Evolutionary conservation across 345 rosid species (phyloP), one percentile per base, ranked within the genome.

Genomic region (Orychophragmus violaceus): DNA sequence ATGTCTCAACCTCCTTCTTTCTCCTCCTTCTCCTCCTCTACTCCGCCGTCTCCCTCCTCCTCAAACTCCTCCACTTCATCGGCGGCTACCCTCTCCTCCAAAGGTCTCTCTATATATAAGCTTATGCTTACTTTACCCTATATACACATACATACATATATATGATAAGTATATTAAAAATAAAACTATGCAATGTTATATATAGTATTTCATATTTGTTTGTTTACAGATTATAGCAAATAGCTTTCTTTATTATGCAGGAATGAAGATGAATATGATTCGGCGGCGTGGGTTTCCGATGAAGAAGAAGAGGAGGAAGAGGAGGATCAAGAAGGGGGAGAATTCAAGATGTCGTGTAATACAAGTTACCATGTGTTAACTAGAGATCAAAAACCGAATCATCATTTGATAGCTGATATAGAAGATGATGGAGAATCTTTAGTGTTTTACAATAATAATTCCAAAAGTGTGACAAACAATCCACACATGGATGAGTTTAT

Each of bases 21-120:
- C 85, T 88, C 45, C 79, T 90, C 79, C 80, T 90, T 59, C 75
- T 94, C 80, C 78, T 83, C 78, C 80, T 83, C 77, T 71, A 83
- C 78, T 77, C 81, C 80, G 85, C 88, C 71, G 83, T 86, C 64
- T 74, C 74, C 62, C 65, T 84, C 30, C 88, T 94, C 23, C 74
- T 77, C 72, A 74, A 69, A 16, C 45, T 90, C 75, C 48, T 88
- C 59, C 70, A 79, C 86, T 88, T 87, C 77, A 59, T 87, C 63
- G 90, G 92, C 68, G 81, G 77, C 78, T 80, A 76, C 42, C 84
- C 91, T 5, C 73, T 86, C 21, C 68, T 88, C 73, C 86, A 84
- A 44, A 85, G 97, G 97, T 85, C 8, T 3, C 29, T 25, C 45
- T 29, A 69, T 27, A 30, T 12, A 35, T 45, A 42, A 48, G 14